A percentile compares a stretch with the other conserved stretches of the same genome.
Evolutionary conservation across 805 yeast species (phyloP).

Genomic region (Torulaspora microellipsoides): DNA sequence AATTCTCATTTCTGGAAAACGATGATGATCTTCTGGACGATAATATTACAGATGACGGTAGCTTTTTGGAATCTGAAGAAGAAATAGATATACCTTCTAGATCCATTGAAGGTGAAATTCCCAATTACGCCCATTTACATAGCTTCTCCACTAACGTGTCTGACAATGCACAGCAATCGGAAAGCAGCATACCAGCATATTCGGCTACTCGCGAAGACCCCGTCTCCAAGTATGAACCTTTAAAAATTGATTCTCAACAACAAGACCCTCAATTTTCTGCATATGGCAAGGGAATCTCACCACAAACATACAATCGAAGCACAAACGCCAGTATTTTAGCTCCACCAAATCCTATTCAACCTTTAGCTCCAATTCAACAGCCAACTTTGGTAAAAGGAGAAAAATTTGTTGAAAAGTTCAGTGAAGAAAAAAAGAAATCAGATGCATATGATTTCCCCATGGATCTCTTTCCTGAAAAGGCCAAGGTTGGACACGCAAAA

Average conservation of each 20-base stretch:
- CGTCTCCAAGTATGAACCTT: too few relatives aligned
- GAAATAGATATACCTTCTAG: conserved; percentile 7
- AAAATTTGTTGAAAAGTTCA: conserved; percentile 34
- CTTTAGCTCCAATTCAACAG: conserved; percentile 1
- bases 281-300: not conserved
- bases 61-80: conserved; percentile 32
- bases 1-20: conserved; percentile 40
- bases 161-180: too few relatives aligned
- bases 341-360: conserved; percentile 15
- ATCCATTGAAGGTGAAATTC: not conserved
- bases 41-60: conserved; percentile 24
- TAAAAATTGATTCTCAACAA: too few relatives aligned
- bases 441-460: conserved; percentile 76
- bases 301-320: not conserved
- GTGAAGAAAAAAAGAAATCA: conserved; percentile 52
- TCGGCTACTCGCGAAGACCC: too few relatives aligned
- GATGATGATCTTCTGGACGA: conserved; percentile 46
- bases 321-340: conserved; percentile 14
- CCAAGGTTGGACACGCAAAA: conserved; percentile 36
- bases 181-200: too few relatives aligned
- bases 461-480: conserved; percentile 43
- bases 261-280: not conserved
- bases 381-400: conserved; percentile 8
- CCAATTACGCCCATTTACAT: too few relatives aligned
- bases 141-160: too few relatives aligned